Evolutionary conservation across 768 basidiomycete species (phyloP).

Genomic region (Leucosporidium yakuticum): DNA sequence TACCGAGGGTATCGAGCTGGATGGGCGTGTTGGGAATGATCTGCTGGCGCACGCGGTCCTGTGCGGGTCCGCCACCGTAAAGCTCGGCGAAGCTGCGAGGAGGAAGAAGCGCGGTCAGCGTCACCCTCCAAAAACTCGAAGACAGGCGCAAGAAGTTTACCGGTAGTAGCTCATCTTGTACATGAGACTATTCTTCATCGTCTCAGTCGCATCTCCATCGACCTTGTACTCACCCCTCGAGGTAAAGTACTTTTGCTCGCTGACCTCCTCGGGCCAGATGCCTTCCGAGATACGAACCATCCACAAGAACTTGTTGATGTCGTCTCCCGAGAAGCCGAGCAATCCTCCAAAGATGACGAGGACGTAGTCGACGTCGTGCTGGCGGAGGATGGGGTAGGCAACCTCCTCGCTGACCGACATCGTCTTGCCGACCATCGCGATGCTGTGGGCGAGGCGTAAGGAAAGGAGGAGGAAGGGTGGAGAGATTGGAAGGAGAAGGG

Average conservation of each 20-base stretch:
- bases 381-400: slow-evolving; percentile 91
- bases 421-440: slow-evolving; percentile 97
- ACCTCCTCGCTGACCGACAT: slow-evolving; percentile 92
- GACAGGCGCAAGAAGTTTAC: slow-evolving; percentile 44
- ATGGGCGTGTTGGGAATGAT: slow-evolving; percentile 68
- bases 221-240: slow-evolving; percentile 85
- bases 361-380: slow-evolving; percentile 96
- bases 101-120: slow-evolving; percentile 22
- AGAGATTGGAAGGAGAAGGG: neutral
- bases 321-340: slow-evolving; percentile 94
- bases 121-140: neutral
- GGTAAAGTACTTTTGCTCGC: slow-evolving; percentile 90
- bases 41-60: slow-evolving; percentile 87
- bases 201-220: slow-evolving; percentile 70
- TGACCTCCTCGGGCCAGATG: slow-evolving; percentile 76
- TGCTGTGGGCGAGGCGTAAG: slow-evolving; percentile 42
- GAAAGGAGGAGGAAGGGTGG: neutral
- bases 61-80: slow-evolving; percentile 66
- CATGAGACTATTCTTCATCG: slow-evolving; percentile 96
- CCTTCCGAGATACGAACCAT: slow-evolving; percentile 44
- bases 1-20: slow-evolving; percentile 82
- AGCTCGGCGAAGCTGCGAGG: slow-evolving; percentile 73
- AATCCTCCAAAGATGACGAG: slow-evolving; percentile 96
- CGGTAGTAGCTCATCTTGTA: slow-evolving; percentile 99
- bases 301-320: slow-evolving; percentile 97